Evolutionary conservation across 208 protist genomes (phyloP).

Genomic region (Wallacemonas sp.): DNA sequence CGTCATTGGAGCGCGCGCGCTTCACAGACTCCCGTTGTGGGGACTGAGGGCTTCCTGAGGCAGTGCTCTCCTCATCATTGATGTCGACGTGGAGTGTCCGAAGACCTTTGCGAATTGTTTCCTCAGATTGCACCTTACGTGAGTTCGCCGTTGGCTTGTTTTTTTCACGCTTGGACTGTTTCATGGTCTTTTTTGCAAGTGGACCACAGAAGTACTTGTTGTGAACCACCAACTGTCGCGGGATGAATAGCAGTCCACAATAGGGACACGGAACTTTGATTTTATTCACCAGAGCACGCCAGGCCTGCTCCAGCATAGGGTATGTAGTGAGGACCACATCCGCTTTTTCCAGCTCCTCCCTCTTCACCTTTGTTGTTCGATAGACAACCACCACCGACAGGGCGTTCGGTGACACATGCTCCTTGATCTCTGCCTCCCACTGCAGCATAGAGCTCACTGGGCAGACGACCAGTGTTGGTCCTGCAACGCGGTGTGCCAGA

Average conservation of each 20-base stretch:
- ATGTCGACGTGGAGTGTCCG: conserved; percentile 76
- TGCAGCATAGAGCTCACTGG: conserved; percentile 93
- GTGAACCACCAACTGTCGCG: conserved; percentile 86
- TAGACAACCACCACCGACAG: conserved; percentile 85
- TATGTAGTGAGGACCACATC: conserved; percentile 96
- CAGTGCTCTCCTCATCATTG: conserved; percentile 30
- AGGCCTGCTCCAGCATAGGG: conserved; percentile 91
- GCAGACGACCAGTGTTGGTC: conserved; percentile 89
- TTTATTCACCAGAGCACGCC: conserved; percentile 72
- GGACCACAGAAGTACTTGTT: conserved; percentile 95
- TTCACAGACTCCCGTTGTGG: neutral
- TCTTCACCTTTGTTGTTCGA: conserved; percentile 43
- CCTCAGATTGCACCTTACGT: conserved; percentile 59
- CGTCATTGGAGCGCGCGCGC: neutral
- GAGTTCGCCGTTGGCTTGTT: conserved; percentile 20
- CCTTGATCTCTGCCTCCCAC: conserved; percentile 87
- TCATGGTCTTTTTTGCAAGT: conserved; percentile 72
- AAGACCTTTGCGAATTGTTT: conserved; percentile 83
- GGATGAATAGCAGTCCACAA: conserved; percentile 87
- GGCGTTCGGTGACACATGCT: conserved; percentile 64
- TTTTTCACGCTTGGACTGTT: conserved; percentile 88
- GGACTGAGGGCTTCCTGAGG: neutral
- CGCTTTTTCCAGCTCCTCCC: conserved; percentile 73
- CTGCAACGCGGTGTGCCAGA: conserved; percentile 62
- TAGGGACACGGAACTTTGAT: conserved; percentile 90